Evolutionary conservation across 257 asterid genomes (phyloP), one percentile per base, ranked within the genome.

Genomic region (Petunia secreta): DNA sequence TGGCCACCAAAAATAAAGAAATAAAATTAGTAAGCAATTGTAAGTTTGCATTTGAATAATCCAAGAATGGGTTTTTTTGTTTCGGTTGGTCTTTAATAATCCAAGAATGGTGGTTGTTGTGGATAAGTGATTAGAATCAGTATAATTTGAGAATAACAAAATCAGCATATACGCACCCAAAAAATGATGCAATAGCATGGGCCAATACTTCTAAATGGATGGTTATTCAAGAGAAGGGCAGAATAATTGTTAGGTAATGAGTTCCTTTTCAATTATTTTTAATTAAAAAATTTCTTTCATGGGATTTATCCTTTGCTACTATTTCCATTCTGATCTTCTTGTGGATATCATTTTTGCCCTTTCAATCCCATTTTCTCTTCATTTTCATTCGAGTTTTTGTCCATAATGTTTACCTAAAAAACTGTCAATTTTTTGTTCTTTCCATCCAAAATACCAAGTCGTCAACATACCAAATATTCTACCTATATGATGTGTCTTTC

Each of bases 101-200:
- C 38, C 75, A 66, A 41, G 3, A 41, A 7, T 67, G 54, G 8
- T 67, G 1, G 75, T 1, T 67, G 55, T 67, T 67, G 75, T 67
- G 38, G 75, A 67, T 67, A 41, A 67, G 75, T 67, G 15, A 67
- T 7, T 15, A 41, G 38, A 67, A 41, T 67, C n/a, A 66, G 75
- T 41, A 66, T 15, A 66, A 39, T 41, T 66, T 66, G 75, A 40
- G 53, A 25, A 66, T 66, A 0, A 15, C 11, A 6, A 3, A 66
- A 41, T 8, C 39, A 66, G 10, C 43, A 41, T 15, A 41, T 14
- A 67, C 15, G 2, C 54, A 67, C 75, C 41, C 39, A 41, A 43
- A 14, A 40, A 41, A 41, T 67, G 75, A 67, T 67, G 55, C n/a
- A 41, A 67, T 67, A n/a, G 15, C 40, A 67, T 41, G 75, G 55